Evolutionary conservation across 2,329 filamentous ascomycete species (phyloP), one percentile per base, ranked within the genome.

Genomic region (Neopestalotiopsis sp.): DNA sequence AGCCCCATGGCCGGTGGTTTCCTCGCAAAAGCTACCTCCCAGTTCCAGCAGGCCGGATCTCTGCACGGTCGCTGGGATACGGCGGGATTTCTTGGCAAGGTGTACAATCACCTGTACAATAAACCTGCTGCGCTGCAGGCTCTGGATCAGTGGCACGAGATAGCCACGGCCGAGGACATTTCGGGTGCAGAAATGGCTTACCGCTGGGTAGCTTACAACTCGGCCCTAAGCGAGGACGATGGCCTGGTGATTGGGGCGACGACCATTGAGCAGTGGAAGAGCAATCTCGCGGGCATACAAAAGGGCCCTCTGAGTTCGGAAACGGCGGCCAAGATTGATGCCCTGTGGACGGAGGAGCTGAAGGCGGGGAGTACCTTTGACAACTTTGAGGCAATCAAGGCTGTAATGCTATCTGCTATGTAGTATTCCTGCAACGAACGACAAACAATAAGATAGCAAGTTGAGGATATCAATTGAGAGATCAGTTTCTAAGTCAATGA

Each of bases 241-340:
- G 74, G 70, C 10, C 70, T 84, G 68, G 79, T 84, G 59, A 73
- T 83, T 30, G 82, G 82, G 4, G 80, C 81, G 2, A 79, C 74
- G 45, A 80, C 73, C 61, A 69, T 75, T 5, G 74, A 76, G 42
- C 81, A 84, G 73, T 71, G 83, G 13, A 72, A 76, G 67, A 73
- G 79, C 53, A 81, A 80, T 14, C 68, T 83, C 42, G 71, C 74
- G 42, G 78, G 78, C 59, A 73, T 84, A 12, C 75, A 80, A 67
- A 78, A 79, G 82, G 87, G 89, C 0, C 88, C 89, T 1, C 76
- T 92, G 68, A 88, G 89, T 0, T 82, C 88, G 30, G 88, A 90
- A 58, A 86, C 91, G 17, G 82, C 91, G 24, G 81, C 88, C 74
- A 85, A 83, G 38, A 77, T 92, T 71, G 88, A 91, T 73, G 82